A percentile compares a stretch with the other conserved stretches of the same genome.
Evolutionary conservation across 2,329 filamentous ascomycete species (phyloP).

Genomic region (Rasamsonia emersonii): DNA sequence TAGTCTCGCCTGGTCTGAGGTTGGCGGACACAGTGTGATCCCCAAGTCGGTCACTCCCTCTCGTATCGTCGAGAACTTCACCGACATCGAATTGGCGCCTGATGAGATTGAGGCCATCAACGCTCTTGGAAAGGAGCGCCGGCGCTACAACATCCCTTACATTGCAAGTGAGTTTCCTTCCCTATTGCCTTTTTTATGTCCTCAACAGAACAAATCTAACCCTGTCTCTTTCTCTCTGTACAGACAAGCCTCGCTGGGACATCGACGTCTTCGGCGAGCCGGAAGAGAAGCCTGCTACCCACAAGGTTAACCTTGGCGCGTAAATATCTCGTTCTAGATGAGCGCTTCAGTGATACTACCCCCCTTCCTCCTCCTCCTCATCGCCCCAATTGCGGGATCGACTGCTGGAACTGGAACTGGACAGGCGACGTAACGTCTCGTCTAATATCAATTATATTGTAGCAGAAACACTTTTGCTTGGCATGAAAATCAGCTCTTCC

Average conservation of each 20-base stretch:
- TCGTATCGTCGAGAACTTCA: conserved; percentile 36
- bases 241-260: conserved; percentile 47
- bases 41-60: conserved; percentile 36
- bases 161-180: conserved; percentile 15
- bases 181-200: neutral
- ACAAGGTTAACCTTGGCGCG: conserved; percentile 36
- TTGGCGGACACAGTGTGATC: conserved; percentile 32
- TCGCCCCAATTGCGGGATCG: too few relatives aligned
- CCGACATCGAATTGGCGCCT: conserved; percentile 31
- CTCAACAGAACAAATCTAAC: conserved; percentile 4
- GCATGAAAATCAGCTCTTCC: too few relatives aligned
- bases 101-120: conserved; percentile 30
- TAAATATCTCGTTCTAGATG: too few relatives aligned
- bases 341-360: conserved; percentile 14
- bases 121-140: conserved; percentile 23
- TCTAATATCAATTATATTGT: too few relatives aligned
- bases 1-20: conserved; percentile 32
- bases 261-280: conserved; percentile 50
- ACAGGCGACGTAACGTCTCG: too few relatives aligned
- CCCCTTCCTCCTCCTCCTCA: too few relatives aligned
- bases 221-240: conserved; percentile 2
- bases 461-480: too few relatives aligned
- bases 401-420: too few relatives aligned
- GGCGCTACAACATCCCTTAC: conserved; percentile 30
- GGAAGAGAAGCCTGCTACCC: conserved; percentile 42